Conservation (phyloP, 305 asterid species). For the Fraxinus baroniana region DNA sequence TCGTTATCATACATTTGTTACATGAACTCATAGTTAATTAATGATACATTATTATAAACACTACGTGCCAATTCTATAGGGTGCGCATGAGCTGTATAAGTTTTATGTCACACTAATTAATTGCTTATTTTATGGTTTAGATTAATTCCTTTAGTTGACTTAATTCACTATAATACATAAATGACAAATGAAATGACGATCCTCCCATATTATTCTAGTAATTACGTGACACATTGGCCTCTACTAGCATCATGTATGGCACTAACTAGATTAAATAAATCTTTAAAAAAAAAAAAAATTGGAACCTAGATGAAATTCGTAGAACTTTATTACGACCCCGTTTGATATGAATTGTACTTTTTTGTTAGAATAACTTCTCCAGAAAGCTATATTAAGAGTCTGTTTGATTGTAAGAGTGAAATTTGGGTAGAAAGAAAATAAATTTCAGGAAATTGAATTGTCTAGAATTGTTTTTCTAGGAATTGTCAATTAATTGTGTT, state of each 20-base stretch:
- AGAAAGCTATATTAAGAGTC: no score
- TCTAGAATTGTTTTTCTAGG: no score
- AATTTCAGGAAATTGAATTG: no score
- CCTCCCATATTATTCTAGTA: background rate
- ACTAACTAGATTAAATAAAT: background rate
- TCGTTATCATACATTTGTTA: background rate
- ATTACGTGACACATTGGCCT: background rate
- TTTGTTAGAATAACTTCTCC: no score
- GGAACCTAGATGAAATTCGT: no score
- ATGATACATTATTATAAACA: no score
- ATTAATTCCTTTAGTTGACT: conserved; percentile 20
- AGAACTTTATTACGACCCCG: no score
- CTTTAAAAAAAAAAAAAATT: background rate
- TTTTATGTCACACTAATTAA: background rate
- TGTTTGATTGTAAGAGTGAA: no score
- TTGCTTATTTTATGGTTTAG: background rate
- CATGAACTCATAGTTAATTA: background rate
- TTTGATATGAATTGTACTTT: no score
- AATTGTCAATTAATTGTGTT: no score
- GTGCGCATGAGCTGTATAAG: background rate
- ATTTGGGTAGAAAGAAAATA: no score
- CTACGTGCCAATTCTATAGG: background rate
- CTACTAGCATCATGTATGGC: background rate
- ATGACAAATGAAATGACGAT: conserved; percentile 6
- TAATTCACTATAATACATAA: conserved; percentile 1